phyloP scores from a whole-genome alignment of 106 monocot species.

The Allium sativum region DNA sequence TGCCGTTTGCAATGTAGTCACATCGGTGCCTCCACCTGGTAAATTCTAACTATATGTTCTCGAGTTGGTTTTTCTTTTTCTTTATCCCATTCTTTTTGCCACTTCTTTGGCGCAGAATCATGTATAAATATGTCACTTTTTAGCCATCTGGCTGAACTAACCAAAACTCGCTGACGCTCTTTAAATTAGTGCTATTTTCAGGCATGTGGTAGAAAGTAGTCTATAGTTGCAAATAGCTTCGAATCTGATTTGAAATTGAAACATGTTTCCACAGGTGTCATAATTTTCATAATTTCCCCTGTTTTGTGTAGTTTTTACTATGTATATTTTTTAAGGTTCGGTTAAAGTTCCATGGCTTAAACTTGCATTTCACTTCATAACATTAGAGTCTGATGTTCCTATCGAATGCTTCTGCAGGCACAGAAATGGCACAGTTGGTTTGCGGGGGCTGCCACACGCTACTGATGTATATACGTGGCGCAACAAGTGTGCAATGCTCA shows the following conservation, averaged over 20 bases:
- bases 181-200: no score
- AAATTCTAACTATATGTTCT: not conserved
- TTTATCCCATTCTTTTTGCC: no score
- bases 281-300: not conserved
- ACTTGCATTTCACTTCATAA: not conserved
- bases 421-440: conserved; percentile 93
- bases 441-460: conserved; percentile 96
- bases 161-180: no score
- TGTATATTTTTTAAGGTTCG: not conserved
- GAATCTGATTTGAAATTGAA: no score
- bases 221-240: no score
- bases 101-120: no score
- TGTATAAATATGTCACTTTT: no score
- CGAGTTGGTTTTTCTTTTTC: not conserved
- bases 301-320: not conserved
- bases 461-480: conserved; percentile 91
- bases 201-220: no score
- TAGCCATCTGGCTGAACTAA: no score
- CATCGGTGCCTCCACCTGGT: conserved; percentile 64
- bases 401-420: conserved; percentile 31
- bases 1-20: conserved; percentile 78
- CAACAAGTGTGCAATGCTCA: conserved; percentile 91
- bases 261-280: not conserved
- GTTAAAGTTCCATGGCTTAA: no score
- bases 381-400: not conserved